Base-by-base conservation (phyloP, 495 filamentous ascomycete genomes). In the Hypoxylon rickii region DNA sequence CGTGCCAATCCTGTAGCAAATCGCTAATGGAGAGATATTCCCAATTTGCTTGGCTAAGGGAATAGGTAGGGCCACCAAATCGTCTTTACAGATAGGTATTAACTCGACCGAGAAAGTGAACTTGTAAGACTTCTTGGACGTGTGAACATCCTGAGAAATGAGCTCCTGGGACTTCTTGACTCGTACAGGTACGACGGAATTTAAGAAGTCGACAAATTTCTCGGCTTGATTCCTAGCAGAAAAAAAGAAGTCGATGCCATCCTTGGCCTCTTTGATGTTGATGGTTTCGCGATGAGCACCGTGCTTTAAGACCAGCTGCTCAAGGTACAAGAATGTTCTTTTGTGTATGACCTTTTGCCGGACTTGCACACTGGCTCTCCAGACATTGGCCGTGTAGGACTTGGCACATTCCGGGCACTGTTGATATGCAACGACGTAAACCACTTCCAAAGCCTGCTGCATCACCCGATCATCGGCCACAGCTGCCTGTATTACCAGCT, bases 301-400 rank as follows among this genome's bases (percentile, higher is more conserved):
- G 66, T 96, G 88, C 74, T 96, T 96, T 21, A 99, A 76, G 68
- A 99, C 96, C 19, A 97, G 78, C 73, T 99, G 95, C 64, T 99
- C 95, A 12, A 98, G 88, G 73, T 89, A 95, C 6, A 97, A 75
- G 75, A 99, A 97, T 3, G 94, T 97, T 56, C 95, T 82, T 79
- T 99, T 99, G 72, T 99, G 95, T 0, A 89, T 84, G 18, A 99
- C 95, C 68, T 96, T 95, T 73, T 99, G 95, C 29, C 95, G 89
- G 16, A 97, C 88, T 72, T 97, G 95, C 3, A 97, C 89, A 26
- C 82, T 81, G 3, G 92, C 90, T 58, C 87, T 74, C 75, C 75
- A 78, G 13, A 90, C 92, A 72, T 97, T 92, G 56, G 89, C 89
- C 7, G 93, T 97, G 66, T 88, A 97, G n/a, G 86, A 90, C 76